Conservation (phyloP, 805 yeast species). For the Yarrowia phangngaensis region DNA sequence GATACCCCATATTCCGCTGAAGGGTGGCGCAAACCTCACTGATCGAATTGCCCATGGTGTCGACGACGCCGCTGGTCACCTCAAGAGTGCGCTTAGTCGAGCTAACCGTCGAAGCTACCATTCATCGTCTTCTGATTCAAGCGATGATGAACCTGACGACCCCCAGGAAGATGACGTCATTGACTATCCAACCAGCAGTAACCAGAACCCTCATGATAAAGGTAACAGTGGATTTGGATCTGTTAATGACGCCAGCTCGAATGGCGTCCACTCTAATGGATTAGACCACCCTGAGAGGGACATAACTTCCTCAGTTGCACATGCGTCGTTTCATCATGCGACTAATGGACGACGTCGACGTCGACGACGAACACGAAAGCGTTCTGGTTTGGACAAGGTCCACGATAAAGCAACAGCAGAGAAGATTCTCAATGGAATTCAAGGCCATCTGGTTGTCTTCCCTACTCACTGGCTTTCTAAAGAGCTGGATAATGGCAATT, state of each 20-base stretch:
- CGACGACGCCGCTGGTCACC: slow-evolving; percentile 21
- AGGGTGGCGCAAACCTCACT: slow-evolving; percentile 15
- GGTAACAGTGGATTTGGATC: no score
- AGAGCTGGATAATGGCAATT: slow-evolving; percentile 81
- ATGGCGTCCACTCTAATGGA: no score
- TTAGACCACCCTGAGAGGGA: background rate
- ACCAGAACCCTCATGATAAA: no score
- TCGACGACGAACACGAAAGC: slow-evolving; percentile 16
- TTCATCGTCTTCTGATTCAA: background rate
- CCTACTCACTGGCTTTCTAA: slow-evolving; percentile 86
- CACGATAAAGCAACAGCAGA: slow-evolving; percentile 76
- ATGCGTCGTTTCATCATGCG: slow-evolving; percentile 12
- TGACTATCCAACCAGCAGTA: no score
- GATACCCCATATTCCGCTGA: slow-evolving; percentile 14
- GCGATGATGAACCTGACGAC: slow-evolving; percentile 1
- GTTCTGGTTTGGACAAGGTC: slow-evolving; percentile 42
- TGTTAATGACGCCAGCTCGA: no score
- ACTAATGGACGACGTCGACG: slow-evolving; percentile 15
- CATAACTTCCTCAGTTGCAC: background rate
- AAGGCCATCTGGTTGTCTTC: slow-evolving; percentile 86
- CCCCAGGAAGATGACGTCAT: background rate
- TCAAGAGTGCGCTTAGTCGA: slow-evolving; percentile 17
- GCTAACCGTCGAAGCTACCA: slow-evolving; percentile 20
- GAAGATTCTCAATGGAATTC: slow-evolving; percentile 61
- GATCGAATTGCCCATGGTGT: slow-evolving; percentile 21